Evolutionary conservation across 2,329 filamentous ascomycete genomes (phyloP).

Genomic region (Colletotrichum chlorophyti): DNA sequence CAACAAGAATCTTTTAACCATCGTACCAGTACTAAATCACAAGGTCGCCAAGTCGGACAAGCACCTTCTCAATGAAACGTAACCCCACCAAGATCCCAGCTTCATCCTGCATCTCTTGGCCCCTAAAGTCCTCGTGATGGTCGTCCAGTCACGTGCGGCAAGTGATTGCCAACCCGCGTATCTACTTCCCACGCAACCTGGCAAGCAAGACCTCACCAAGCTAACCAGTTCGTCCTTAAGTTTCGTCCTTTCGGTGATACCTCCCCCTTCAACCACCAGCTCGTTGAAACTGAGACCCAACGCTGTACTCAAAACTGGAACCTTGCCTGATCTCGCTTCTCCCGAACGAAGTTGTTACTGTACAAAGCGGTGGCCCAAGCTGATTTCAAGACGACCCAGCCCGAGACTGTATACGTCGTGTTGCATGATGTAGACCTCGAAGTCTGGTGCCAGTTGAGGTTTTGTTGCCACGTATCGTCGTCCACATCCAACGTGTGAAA

Average conservation of each 20-base stretch:
- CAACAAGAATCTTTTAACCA: too few relatives aligned
- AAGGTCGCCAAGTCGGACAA: constrained; percentile 6
- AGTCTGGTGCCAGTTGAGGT: constrained; percentile 57
- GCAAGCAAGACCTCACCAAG: constrained; percentile 29
- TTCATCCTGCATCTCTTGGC: constrained; percentile 37
- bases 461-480: constrained; percentile 47
- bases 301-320: not conserved
- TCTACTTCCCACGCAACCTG: constrained; percentile 35
- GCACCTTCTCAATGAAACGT: constrained; percentile 37
- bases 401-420: constrained; percentile 65
- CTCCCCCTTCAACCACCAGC: not conserved
- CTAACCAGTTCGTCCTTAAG: constrained; percentile 28
- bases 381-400: constrained; percentile 60
- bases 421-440: constrained; percentile 54
- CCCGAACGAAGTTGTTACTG: constrained; percentile 17
- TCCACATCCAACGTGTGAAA: constrained; percentile 38
- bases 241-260: not conserved
- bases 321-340: not conserved
- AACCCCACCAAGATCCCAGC: constrained; percentile 38
- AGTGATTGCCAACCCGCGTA: constrained; percentile 39
- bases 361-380: constrained; percentile 49
- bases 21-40: too few relatives aligned
- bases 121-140: constrained; percentile 37
- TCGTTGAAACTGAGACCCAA: not conserved
- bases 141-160: constrained; percentile 44